Evolutionary conservation across 139 green algal species (phyloP).

Genomic region (Tetradesmus lagerheimii): DNA sequence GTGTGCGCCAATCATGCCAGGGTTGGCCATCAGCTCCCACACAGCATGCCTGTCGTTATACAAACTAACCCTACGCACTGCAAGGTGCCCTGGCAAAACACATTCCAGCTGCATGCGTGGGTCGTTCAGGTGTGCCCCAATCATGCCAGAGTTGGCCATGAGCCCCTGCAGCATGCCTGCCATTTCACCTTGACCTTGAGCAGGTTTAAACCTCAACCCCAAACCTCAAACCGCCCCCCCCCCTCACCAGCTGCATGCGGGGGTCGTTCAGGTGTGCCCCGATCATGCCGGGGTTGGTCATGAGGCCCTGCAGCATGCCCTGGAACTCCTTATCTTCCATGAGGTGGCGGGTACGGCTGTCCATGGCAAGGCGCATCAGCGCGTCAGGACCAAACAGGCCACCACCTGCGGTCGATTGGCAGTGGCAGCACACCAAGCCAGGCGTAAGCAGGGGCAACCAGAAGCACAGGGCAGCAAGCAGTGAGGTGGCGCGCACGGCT

Average conservation of each 20-base stretch:
- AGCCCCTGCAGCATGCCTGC: slow-evolving; percentile 86
- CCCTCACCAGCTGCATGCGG: slow-evolving; percentile 52
- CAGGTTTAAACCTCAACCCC: background rate
- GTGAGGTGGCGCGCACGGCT: slow-evolving; percentile 67
- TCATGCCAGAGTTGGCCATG: slow-evolving; percentile 76
- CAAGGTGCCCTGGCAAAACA: too few species aligned
- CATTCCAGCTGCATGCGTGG: slow-evolving; percentile 56
- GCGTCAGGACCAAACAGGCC: slow-evolving; percentile 74
- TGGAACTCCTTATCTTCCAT: slow-evolving; percentile 92
- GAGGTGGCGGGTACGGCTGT: slow-evolving; percentile 82
- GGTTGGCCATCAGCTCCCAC: too few species aligned
- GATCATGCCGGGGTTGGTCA: slow-evolving; percentile 81
- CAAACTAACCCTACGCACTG: background rate
- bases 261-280: slow-evolving; percentile 77
- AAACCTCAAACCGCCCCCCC: background rate
- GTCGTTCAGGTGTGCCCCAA: slow-evolving; percentile 81
- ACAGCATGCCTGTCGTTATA: too few species aligned
- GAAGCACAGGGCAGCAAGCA: background rate
- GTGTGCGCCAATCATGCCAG: too few species aligned
- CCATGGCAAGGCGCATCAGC: slow-evolving; percentile 84
- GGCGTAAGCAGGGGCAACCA: background rate
- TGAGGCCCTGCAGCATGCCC: slow-evolving; percentile 84
- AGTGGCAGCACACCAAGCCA: too few species aligned
- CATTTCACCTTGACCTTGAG: slow-evolving; percentile 91
- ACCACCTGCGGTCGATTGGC: background rate